Evolutionary conservation across 441 rosid genomes (phyloP).

Genomic region (Croton setiger): DNA sequence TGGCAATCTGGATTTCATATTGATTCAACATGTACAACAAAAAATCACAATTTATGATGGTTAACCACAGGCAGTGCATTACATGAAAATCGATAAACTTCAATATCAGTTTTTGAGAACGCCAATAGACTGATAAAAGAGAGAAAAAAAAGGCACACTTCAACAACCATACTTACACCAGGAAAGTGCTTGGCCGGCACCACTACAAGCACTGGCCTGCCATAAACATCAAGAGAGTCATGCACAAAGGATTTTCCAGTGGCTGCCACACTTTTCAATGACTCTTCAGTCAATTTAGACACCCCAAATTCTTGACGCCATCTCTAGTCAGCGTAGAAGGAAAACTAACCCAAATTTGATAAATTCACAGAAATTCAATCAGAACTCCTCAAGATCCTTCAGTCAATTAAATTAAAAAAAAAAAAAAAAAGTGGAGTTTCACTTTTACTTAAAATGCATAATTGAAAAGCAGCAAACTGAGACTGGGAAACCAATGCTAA

Average conservation of each 20-base stretch:
- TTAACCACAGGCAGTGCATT: background rate
- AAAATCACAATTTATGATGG: background rate
- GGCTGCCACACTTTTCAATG: slow-evolving; percentile 47
- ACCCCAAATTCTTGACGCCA: slow-evolving; percentile 85
- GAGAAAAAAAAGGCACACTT: background rate
- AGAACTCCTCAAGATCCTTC: background rate
- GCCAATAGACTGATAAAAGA: background rate
- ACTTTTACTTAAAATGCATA: background rate
- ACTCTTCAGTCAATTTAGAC: slow-evolving; percentile 62
- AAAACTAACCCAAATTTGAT: slow-evolving; percentile 16
- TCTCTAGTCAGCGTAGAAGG: slow-evolving; percentile 50
- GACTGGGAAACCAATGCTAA: background rate
- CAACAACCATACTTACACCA: slow-evolving; percentile 43
- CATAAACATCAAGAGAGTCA: slow-evolving; percentile 59
- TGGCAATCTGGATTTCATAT: background rate
- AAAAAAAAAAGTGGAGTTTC: background rate
- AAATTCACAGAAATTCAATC: background rate
- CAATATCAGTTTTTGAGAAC: background rate
- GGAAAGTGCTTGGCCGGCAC: slow-evolving; percentile 83
- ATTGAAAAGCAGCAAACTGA: background rate
- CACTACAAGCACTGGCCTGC: slow-evolving; percentile 78
- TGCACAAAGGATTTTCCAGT: slow-evolving; percentile 90
- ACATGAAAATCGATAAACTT: background rate
- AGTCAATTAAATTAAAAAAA: background rate
- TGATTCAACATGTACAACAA: background rate